Evolutionary conservation across 1,284 basidiomycete species (phyloP).

Genomic region (Apiotrichum brassicae): DNA sequence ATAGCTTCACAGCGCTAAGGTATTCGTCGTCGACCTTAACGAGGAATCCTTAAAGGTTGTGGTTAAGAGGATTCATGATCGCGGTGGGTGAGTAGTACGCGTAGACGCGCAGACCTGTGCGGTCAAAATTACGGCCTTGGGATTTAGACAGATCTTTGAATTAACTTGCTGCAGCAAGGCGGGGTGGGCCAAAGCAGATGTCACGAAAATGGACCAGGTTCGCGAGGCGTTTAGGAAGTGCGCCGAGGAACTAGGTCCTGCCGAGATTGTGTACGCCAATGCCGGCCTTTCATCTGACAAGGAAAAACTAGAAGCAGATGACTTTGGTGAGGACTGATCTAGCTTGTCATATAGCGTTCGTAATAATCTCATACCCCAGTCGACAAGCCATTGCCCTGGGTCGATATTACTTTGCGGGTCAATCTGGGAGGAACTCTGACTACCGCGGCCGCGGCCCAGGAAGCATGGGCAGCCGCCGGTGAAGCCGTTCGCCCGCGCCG

Average conservation of each 20-base stretch:
- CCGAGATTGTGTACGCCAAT: slow-evolving; percentile 26
- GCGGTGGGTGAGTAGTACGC: slow-evolving; percentile 1
- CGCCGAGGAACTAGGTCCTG: slow-evolving; percentile 11
- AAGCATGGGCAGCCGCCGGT: slow-evolving; percentile 9
- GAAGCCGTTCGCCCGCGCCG: background rate
- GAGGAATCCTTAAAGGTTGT: slow-evolving; percentile 5
- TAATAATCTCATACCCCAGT: background rate
- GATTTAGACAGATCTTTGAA: background rate
- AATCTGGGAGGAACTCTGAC: slow-evolving; percentile 20
- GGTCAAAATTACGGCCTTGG: too few species aligned
- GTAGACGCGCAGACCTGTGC: too few species aligned
- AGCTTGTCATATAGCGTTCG: background rate
- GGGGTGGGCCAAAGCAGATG: slow-evolving; percentile 12
- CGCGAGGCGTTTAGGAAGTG: slow-evolving; percentile 15
- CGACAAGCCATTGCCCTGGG: slow-evolving; percentile 2
- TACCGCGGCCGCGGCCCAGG: slow-evolving; percentile 16
- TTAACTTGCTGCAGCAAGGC: background rate
- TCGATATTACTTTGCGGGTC: slow-evolving; percentile 16
- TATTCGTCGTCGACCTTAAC: slow-evolving; percentile 21
- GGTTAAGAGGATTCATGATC: slow-evolving; percentile 1
- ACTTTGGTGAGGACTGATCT: slow-evolving; percentile 8
- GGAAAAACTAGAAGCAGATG: slow-evolving; percentile 19
- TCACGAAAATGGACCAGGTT: slow-evolving; percentile 13
- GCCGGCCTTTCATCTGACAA: slow-evolving; percentile 17
- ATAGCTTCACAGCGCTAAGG: slow-evolving; percentile 1